phyloP scores from a whole-genome alignment of 2,329 filamentous ascomycete species.

The Exserohilum turcica region DNA sequence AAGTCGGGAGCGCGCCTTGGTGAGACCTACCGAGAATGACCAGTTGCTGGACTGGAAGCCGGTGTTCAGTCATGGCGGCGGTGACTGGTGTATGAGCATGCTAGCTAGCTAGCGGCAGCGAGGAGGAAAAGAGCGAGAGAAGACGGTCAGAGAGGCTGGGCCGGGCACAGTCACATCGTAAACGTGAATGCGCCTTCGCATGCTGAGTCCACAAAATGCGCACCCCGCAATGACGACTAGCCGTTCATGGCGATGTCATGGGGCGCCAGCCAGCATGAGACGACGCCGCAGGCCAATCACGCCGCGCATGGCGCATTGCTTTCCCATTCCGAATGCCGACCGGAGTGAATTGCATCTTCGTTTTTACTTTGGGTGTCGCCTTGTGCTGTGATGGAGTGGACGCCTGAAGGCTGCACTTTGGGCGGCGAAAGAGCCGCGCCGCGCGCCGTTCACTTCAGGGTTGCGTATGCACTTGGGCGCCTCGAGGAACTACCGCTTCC shows the following conservation, averaged over 20 bases:
- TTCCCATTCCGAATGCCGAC: slow-evolving; percentile 8
- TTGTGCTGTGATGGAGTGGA: too few species aligned
- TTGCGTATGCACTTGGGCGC: too few species aligned
- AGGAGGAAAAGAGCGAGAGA: neutral
- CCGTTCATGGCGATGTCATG: slow-evolving; percentile 10
- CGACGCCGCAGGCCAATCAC: slow-evolving; percentile 5
- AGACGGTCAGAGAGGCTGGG: neutral
- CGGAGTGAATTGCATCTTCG: neutral
- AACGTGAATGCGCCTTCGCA: slow-evolving; percentile 6
- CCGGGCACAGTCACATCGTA: slow-evolving; percentile 1
- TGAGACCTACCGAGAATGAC: slow-evolving; percentile 43
- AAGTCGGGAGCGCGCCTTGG: neutral
- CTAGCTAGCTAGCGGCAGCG: slow-evolving; percentile 2
- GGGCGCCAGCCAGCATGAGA: slow-evolving; percentile 13
- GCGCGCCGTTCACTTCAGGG: too few species aligned
- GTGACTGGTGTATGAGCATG: slow-evolving; percentile 12
- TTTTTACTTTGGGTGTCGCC: neutral
- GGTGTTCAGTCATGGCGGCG: slow-evolving; percentile 44
- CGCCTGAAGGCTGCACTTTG: neutral
- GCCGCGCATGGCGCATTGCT: neutral
- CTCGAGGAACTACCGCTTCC: too few species aligned
- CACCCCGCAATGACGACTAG: slow-evolving; percentile 25
- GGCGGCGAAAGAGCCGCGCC: neutral
- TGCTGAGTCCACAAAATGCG: slow-evolving; percentile 14
- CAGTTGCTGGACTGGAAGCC: slow-evolving; percentile 49